Evolutionary conservation across 2,329 filamentous ascomycete genomes (phyloP).

Genomic region (Stagonosporopsis tanaceti): DNA sequence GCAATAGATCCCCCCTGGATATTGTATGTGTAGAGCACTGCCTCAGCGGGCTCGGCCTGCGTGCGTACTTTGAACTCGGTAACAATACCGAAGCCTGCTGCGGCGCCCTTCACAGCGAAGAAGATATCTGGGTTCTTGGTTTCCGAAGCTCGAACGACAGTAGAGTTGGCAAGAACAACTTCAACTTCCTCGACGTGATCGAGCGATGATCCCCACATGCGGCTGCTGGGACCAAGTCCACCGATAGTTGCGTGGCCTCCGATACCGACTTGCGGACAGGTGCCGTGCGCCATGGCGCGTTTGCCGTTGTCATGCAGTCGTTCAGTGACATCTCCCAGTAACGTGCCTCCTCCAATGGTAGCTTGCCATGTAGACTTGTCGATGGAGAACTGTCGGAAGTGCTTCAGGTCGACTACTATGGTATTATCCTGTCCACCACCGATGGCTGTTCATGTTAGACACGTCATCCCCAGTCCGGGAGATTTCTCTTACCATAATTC

Average conservation of each 20-base stretch:
- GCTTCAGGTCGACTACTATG: slow-evolving; percentile 59
- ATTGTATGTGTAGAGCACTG: slow-evolving; percentile 46
- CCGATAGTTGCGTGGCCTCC: slow-evolving; percentile 50
- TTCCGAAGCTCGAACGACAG: slow-evolving; percentile 49
- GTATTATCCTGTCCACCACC: slow-evolving; percentile 58
- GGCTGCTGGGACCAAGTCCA: slow-evolving; percentile 43
- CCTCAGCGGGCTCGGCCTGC: slow-evolving; percentile 41
- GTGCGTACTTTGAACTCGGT: slow-evolving; percentile 52
- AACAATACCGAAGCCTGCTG: slow-evolving; percentile 53
- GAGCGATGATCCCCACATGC: slow-evolving; percentile 45
- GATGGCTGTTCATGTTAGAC: slow-evolving; percentile 41
- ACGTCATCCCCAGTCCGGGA: not conserved
- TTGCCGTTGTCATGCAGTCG: slow-evolving; percentile 46
- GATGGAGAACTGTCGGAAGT: slow-evolving; percentile 57
- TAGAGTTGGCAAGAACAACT: slow-evolving; percentile 52
- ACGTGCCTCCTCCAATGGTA: slow-evolving; percentile 59
- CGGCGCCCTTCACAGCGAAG: slow-evolving; percentile 54
- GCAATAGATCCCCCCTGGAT: slow-evolving; percentile 34
- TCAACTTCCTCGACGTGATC: slow-evolving; percentile 48
- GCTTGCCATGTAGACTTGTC: slow-evolving; percentile 55
- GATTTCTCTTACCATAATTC: slow-evolving; percentile 48
- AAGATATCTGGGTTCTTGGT: slow-evolving; percentile 51
- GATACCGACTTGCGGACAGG: slow-evolving; percentile 47
- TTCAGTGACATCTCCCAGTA: slow-evolving; percentile 53
- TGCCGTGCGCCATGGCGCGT: slow-evolving; percentile 59